Evolutionary conservation across 108 stramenopile genomes (phyloP).

Genomic region (Fragilaria radians): DNA sequence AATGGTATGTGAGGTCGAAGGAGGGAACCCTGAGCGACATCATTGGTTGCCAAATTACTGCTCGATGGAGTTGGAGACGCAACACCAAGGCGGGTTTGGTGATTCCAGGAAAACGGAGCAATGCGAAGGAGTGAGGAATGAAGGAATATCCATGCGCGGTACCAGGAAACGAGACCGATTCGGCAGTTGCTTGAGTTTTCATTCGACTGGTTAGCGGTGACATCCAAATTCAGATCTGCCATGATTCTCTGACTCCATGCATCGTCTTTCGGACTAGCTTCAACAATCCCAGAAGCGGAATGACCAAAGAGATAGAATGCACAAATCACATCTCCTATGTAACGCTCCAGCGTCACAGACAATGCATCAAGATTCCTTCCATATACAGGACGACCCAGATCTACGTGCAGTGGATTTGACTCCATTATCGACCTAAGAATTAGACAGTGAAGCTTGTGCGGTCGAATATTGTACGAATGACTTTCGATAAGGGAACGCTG

Average conservation of each 20-base stretch:
- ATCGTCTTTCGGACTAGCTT: conserved; percentile 11
- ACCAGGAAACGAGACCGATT: conserved; percentile 3
- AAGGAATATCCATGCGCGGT: conserved; percentile 28
- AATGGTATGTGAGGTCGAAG: conserved; percentile 5
- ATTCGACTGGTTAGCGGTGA: neutral
- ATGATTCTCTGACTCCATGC: conserved; percentile 2
- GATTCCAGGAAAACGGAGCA: conserved; percentile 10
- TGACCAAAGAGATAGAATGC: conserved; percentile 29
- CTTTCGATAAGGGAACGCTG: neutral
- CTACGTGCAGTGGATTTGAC: conserved; percentile 2
- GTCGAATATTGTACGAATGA: conserved; percentile 2
- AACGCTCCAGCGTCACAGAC: conserved; percentile 21
- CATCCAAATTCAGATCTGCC: neutral
- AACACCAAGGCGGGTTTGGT: neutral
- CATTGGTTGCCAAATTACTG: neutral
- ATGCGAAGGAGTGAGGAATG: conserved; percentile 24
- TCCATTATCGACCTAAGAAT: conserved; percentile 1
- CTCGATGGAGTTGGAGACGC: neutral
- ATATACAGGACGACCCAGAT: neutral
- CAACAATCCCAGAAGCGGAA: conserved; percentile 18
- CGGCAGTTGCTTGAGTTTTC: neutral
- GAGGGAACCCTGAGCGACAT: conserved; percentile 4
- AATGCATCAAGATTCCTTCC: neutral
- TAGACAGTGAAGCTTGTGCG: conserved; percentile 14
- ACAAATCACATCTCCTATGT: conserved; percentile 31